phyloP scores from a whole-genome alignment of 805 yeast species.

The Saccharomycopsis schoenii region DNA sequence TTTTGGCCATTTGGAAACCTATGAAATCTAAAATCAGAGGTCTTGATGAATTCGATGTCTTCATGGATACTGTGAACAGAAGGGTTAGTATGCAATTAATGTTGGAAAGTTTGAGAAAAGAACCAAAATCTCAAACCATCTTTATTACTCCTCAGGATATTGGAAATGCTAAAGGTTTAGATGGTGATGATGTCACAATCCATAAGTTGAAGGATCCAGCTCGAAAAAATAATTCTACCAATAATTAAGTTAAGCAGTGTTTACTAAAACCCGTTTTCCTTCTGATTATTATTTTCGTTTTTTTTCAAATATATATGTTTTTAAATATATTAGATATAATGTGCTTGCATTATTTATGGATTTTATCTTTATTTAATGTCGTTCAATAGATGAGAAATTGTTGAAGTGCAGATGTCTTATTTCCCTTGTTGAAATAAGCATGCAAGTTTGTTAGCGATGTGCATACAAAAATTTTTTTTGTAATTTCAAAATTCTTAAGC shows the following conservation, averaged over 20 bases:
- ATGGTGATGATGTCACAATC: slow-evolving; percentile 53
- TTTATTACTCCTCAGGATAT: slow-evolving; percentile 94
- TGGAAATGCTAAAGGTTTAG: slow-evolving; percentile 48
- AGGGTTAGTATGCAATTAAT: slow-evolving; percentile 67
- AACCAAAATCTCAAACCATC: slow-evolving; percentile 70
- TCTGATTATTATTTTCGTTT: not conserved
- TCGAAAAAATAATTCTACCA: slow-evolving; percentile 9
- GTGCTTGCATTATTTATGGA: too few relatives aligned
- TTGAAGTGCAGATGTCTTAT: too few relatives aligned
- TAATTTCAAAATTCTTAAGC: too few relatives aligned
- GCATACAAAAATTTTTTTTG: too few relatives aligned
- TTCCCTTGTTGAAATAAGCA: too few relatives aligned
- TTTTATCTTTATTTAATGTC: too few relatives aligned
- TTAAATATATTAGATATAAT: not conserved
- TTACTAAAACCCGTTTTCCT: not conserved
- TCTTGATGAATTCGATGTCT: slow-evolving; percentile 93
- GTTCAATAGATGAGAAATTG: too few relatives aligned
- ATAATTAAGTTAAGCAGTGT: not conserved
- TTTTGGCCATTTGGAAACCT: slow-evolving; percentile 85
- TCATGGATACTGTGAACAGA: slow-evolving; percentile 91
- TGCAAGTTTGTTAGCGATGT: too few relatives aligned
- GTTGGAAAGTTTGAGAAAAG: slow-evolving; percentile 52
- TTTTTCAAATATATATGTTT: too few relatives aligned
- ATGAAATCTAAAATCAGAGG: slow-evolving; percentile 87
- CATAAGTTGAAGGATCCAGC: slow-evolving; percentile 37